Evolutionary conservation across 2,329 filamentous ascomycete species (phyloP).

Genomic region (Diaporthe citri): DNA sequence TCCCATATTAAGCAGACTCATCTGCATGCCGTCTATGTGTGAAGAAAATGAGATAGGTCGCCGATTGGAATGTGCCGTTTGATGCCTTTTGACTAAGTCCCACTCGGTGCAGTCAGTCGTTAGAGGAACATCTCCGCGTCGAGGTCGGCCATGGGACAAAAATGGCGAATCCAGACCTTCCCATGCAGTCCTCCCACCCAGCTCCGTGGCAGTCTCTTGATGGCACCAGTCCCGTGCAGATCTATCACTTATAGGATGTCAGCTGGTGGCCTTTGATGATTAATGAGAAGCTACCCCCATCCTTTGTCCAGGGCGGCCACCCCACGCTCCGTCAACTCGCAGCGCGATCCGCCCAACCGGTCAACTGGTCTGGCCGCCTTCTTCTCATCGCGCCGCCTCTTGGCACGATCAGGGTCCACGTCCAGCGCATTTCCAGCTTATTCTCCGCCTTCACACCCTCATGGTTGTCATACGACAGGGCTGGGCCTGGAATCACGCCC

Average conservation of each 20-base stretch:
- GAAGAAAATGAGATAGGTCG: background rate
- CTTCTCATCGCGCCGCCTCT: conserved; percentile 19
- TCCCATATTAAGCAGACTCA: background rate
- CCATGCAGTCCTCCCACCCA: background rate
- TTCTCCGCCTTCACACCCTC: conserved; percentile 9
- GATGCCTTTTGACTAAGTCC: background rate
- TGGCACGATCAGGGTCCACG: conserved; percentile 18
- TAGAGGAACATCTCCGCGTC: background rate
- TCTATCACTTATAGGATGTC: conserved; percentile 17
- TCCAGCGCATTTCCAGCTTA: background rate
- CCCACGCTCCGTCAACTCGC: conserved; percentile 17
- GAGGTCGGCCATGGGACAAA: background rate
- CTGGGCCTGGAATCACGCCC: background rate
- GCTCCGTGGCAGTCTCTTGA: background rate
- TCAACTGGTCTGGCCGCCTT: conserved; percentile 33
- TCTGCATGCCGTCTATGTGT: background rate
- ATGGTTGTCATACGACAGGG: background rate
- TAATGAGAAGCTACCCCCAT: conserved; percentile 16
- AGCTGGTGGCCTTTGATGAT: conserved; percentile 20
- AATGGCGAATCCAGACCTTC: background rate
- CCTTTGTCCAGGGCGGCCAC: background rate
- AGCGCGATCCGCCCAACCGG: conserved; percentile 12
- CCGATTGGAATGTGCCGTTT: background rate
- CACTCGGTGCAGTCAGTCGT: background rate
- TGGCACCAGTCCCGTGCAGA: background rate